Evolutionary conservation across 306 rosid species (phyloP).

Genomic region (Sindora glabra): DNA sequence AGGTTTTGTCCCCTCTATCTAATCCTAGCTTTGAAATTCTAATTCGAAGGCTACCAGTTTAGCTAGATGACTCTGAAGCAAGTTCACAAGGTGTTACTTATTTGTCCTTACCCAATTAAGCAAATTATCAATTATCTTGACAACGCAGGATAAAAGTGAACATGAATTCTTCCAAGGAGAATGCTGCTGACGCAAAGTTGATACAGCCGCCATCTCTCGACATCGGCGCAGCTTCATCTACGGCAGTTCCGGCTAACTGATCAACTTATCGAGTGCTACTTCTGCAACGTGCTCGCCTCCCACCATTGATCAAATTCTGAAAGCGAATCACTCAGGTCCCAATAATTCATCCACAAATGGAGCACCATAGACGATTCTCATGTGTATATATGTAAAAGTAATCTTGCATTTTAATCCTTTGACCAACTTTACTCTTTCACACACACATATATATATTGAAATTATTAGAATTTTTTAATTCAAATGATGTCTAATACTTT

Average conservation of each 20-base stretch:
- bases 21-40: background rate
- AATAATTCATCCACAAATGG: slow-evolving; percentile 11
- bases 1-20: background rate
- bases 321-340: slow-evolving; percentile 23
- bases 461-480: no score
- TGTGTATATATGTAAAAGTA: no score
- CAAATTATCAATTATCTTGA: slow-evolving; percentile 10
- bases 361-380: no score
- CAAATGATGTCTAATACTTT: no score
- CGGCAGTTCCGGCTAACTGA: slow-evolving; percentile 24
- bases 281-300: slow-evolving; percentile 28
- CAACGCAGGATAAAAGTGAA: slow-evolving; percentile 84
- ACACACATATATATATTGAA: no score
- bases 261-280: slow-evolving; percentile 25
- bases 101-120: background rate
- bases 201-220: slow-evolving; percentile 5
- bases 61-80: background rate
- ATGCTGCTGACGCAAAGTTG: slow-evolving; percentile 21
- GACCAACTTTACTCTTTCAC: no score
- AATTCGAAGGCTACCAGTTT: slow-evolving; percentile 3
- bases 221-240: slow-evolving; percentile 13
- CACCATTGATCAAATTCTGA: slow-evolving; percentile 32
- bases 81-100: background rate
- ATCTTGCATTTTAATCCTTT: no score
- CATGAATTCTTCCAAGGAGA: slow-evolving; percentile 72